Conservation (phyloP, 2,329 filamentous ascomycete genomes). For the Ophiognomonia clavigignenti-juglandacearum region DNA sequence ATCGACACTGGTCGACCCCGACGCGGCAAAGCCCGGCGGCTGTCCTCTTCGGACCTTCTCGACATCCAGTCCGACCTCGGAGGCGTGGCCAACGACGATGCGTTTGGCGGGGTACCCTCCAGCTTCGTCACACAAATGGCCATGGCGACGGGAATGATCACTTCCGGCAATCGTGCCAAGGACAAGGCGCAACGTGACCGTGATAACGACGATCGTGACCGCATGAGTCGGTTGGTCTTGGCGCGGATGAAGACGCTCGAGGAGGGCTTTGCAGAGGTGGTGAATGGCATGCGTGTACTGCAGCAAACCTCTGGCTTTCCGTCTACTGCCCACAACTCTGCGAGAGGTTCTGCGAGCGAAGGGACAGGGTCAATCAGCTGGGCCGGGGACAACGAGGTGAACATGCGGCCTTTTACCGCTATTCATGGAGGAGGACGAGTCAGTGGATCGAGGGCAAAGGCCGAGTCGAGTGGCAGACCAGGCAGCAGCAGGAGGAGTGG, state of each 20-base stretch:
- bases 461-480: conserved; percentile 23
- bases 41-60: conserved; percentile 66
- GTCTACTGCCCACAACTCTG: conserved; percentile 48
- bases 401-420: conserved; percentile 14
- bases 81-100: conserved; percentile 53
- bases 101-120: conserved; percentile 60
- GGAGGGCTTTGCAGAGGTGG: conserved; percentile 83
- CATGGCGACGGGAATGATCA: conserved; percentile 58
- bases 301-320: conserved; percentile 39
- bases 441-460: conserved; percentile 20
- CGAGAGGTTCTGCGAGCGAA: conserved; percentile 35
- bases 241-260: conserved; percentile 91
- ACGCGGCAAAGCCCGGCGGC: conserved; percentile 31
- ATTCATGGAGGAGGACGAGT: conserved; percentile 23
- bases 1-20: conserved; percentile 41
- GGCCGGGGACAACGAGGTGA: conserved; percentile 7
- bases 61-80: conserved; percentile 58
- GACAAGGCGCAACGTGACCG: conserved; percentile 25
- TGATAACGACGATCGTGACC: conserved; percentile 52
- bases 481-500: conserved; percentile 39
- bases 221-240: conserved; percentile 76
- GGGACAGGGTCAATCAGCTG: conserved; percentile 10
- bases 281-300: conserved; percentile 69
- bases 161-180: conserved; percentile 37
- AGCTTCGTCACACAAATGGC: conserved; percentile 81